phyloP scores from a whole-genome alignment of 352 stramenopile species.

The Phytophthora crassamura region DNA sequence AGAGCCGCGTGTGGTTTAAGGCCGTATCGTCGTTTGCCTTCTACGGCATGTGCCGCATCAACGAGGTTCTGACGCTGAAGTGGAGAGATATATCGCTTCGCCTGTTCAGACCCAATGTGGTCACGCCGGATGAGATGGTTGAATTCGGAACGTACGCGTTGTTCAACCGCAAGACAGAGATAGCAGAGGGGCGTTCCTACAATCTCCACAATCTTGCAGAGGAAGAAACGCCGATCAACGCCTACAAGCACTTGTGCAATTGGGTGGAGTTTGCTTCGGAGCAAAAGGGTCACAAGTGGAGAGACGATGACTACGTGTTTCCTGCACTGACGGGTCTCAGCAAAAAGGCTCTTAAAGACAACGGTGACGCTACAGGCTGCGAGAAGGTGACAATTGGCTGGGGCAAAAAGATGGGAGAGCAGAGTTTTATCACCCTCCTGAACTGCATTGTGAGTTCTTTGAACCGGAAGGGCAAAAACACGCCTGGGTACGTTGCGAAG shows the following conservation, averaged over 20 bases:
- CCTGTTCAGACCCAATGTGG: neutral
- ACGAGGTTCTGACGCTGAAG: conserved; percentile 14
- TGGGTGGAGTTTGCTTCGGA: conserved; percentile 9
- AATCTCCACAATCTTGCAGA: conserved; percentile 3
- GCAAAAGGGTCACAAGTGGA: conserved; percentile 3
- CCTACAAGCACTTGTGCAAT: conserved; percentile 12
- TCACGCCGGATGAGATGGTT: neutral
- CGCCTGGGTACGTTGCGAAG: conserved; percentile 8
- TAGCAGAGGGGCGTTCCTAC: conserved; percentile 7
- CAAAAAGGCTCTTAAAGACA: conserved; percentile 5
- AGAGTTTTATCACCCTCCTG: conserved; percentile 13
- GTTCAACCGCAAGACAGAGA: conserved; percentile 4
- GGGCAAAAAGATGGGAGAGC: conserved; percentile 17
- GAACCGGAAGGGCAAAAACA: neutral
- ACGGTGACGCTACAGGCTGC: neutral
- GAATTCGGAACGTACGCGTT: conserved; percentile 11
- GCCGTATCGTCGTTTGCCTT: conserved; percentile 14
- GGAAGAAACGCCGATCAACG: conserved; percentile 1
- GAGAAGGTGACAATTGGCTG: conserved; percentile 4
- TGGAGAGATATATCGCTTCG: conserved; percentile 12
- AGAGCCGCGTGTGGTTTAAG: conserved; percentile 2
- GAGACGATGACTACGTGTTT: conserved; percentile 16
- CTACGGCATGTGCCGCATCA: conserved; percentile 28
- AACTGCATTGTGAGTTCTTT: conserved; percentile 2
- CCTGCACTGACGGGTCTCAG: conserved; percentile 1